Base-by-base conservation (phyloP, 371 early-diverging fungal species). In the Syncephalastrum racemosum region DNA sequence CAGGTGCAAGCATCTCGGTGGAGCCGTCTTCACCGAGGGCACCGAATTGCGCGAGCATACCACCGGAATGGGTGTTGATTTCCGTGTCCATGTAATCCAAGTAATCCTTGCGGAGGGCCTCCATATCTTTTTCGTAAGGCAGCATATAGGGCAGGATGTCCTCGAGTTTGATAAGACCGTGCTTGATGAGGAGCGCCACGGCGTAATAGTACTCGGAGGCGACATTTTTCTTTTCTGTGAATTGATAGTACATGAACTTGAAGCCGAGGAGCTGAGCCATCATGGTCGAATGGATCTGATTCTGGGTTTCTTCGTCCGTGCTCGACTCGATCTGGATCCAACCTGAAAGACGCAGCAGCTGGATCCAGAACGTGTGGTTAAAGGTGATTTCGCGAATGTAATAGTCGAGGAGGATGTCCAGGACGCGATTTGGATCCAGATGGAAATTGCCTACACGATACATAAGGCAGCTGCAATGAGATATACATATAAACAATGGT, bases 221-320 rank as follows among this genome's bases (percentile, higher is more conserved):
- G n/a, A 71, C 62, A 23, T 64, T 47, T 6, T 25, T 39, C 15
- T 44, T 36, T 50, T 76, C 59, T 20, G 64, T 54, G 16, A 23
- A 24, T 22, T 85, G 84, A 61, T 89, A 87, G 58, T 82, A 83
- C 45, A 80, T 75, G 46, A 91, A 87, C 67, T 90, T 89, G 81
- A 92, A 93, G 3, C 93, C 95, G n/a, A 95, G 71, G n/a, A 94
- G 64, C 56, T 93, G 91, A 0, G 87, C 92, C 46, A 88, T 75
- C 1, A 75, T 70, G 4, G 66, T 57, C 27, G 67, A 68, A 36
- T 50, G 50, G 16, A 18, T 40, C 25, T 18, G 27, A 20, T 48
- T 19, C 46, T 45, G 46, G 2, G 36, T 31, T 8, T 31, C 36
- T 31, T 31, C 36, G 16, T 51, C 13, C 44, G 49, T 6, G 60